Evolutionary conservation across 768 basidiomycete species (phyloP).

Genomic region (Agrocybe praecox): DNA sequence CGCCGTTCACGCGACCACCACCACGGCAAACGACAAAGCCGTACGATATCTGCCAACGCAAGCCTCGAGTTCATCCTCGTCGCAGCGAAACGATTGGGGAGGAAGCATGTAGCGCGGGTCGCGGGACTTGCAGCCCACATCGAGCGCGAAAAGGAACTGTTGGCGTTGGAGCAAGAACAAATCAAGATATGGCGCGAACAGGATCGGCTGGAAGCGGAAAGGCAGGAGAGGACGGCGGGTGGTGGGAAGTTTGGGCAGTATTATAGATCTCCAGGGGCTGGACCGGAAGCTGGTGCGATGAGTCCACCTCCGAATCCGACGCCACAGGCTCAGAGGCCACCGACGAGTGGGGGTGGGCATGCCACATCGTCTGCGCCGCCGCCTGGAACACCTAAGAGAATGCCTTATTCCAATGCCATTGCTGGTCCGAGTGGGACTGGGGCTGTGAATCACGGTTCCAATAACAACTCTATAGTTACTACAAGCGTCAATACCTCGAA

Average conservation of each 20-base stretch:
- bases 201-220: conserved; percentile 31
- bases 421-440: conserved; percentile 1
- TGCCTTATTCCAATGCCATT: conserved; percentile 3
- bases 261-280: conserved; percentile 19
- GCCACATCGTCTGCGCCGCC: too few relatives aligned
- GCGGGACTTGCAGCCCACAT: conserved; percentile 48
- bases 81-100: conserved; percentile 71
- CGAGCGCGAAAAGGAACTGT: conserved; percentile 37
- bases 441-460: too few relatives aligned
- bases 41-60: conserved; percentile 58
- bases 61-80: conserved; percentile 70
- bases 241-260: conserved; percentile 25
- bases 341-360: too few relatives aligned
- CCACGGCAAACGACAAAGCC: conserved; percentile 9
- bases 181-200: conserved; percentile 23
- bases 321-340: too few relatives aligned
- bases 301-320: too few relatives aligned
- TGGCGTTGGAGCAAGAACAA: conserved; percentile 30
- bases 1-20: conserved; percentile 15
- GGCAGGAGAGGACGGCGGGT: conserved; percentile 24
- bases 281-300: not conserved
- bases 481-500: too few relatives aligned
- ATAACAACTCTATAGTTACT: too few relatives aligned
- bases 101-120: conserved; percentile 57
- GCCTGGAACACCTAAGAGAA: too few relatives aligned